Percentiles rank a stretch among this genome's conserved stretches.
Evolutionary conservation across 495 filamentous ascomycete genomes (phyloP).

Genomic region (Parmelia sp.): DNA sequence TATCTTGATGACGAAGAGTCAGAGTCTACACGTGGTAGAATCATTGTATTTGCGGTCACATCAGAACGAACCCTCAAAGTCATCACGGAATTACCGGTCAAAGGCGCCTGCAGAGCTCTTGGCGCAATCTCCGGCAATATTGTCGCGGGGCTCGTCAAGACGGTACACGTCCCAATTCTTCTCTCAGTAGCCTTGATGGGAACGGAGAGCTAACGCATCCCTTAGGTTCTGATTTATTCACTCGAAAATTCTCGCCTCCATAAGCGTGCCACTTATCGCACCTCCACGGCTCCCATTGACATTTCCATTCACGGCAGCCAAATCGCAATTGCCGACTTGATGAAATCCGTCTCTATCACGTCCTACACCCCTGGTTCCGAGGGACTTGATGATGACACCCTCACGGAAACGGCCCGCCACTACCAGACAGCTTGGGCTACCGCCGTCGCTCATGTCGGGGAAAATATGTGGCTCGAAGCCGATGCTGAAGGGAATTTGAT

Average conservation of each 20-base stretch:
- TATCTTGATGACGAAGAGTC: conserved; percentile 57
- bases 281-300: conserved; percentile 79
- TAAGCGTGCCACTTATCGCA: conserved; percentile 67
- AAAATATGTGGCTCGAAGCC: conserved; percentile 67
- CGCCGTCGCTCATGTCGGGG: conserved; percentile 63
- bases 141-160: conserved; percentile 79
- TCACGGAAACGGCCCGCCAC: conserved; percentile 73
- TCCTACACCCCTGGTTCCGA: conserved; percentile 50
- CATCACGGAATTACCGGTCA: conserved; percentile 55
- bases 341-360: conserved; percentile 82
- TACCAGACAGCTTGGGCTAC: conserved; percentile 77
- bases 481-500: conserved; percentile 85
- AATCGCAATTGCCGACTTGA: conserved; percentile 85
- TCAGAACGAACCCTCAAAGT: conserved; percentile 62
- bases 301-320: conserved; percentile 51
- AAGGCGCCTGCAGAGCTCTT: conserved; percentile 72
- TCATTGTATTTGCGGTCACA: conserved; percentile 79
- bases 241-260: conserved; percentile 50
- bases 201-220: conserved; percentile 31
- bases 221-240: conserved; percentile 52
- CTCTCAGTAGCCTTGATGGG: background rate
- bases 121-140: conserved; percentile 70
- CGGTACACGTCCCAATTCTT: conserved; percentile 44
- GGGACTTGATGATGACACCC: conserved; percentile 38
- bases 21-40: conserved; percentile 59